Evolutionary conservation across 805 yeast species (phyloP), one percentile per base, ranked within the genome.

Genomic region (Komagataella mondaviorum): DNA sequence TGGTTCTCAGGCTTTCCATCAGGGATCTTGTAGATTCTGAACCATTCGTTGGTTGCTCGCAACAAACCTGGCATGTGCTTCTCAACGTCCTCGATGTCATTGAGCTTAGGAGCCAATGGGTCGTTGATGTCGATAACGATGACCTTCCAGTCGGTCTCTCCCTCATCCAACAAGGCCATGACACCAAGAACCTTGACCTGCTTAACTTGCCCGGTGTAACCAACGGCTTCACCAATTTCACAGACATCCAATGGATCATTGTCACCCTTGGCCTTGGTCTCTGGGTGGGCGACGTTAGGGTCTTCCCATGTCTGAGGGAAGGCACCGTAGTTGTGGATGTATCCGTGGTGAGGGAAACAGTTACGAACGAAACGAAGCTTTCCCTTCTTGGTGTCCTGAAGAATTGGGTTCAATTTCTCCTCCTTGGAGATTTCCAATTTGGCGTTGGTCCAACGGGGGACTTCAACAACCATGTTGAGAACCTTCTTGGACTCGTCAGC

Each of bases 401-500:
- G 75, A 61, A 93, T 93, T 63, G 99, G 99, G 77, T 93, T 93
- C 66, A 89, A 77, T 48, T 78, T 70, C 60, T 72, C 72, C 62
- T 86, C 95, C 73, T 89, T 90, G 68, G 85, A 80, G 70, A 90
- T 89, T 71, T 93, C 99, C 69, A 90, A 77, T 76, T 93, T 93
- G 58, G 97, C 98, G 68, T 93, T 93, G 64, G 96, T 79, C 97
- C 97, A 91, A 71, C 98, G 85, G 66, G 99, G 99, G 59, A 93
- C 89, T 73, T 93, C 99, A 56, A 93, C 97, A 61, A 93, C 57
- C 66, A 66, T 63, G 78, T 85, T 86, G 59, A 85, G 75, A 61
- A 90, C 78, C 63, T 90, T 83, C 75, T 87, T 85, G 65, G 87
- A 90, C 68, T 88, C 87, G 71, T 91, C 93, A 62, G 98, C 97